phyloP scores from a whole-genome alignment of 2,329 filamentous ascomycete genomes.

The Diplodia sapinea region DNA sequence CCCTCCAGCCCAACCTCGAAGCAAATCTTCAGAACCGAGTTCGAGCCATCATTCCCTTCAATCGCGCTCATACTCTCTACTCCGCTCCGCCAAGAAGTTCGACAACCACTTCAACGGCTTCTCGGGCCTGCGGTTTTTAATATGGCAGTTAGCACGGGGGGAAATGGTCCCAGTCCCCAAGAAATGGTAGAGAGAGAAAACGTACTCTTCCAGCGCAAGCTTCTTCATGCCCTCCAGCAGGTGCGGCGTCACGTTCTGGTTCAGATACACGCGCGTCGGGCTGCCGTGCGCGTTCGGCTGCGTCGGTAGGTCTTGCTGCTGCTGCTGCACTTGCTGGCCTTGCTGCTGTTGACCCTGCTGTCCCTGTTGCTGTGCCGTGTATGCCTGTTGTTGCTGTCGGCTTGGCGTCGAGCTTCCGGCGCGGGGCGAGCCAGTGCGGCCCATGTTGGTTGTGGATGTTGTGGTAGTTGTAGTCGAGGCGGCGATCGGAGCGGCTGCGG shows the following conservation, averaged over 20 bases:
- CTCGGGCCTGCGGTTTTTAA: conserved; percentile 46
- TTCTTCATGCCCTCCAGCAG: conserved; percentile 60
- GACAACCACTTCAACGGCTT: conserved; percentile 58
- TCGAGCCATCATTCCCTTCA: neutral
- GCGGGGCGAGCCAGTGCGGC: conserved; percentile 37
- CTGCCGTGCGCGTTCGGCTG: conserved; percentile 54
- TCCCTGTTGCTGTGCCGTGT: neutral
- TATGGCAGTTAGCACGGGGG: neutral
- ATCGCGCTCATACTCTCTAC: conserved; percentile 54
- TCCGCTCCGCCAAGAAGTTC: conserved; percentile 55
- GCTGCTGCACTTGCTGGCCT: neutral
- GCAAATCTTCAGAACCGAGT: neutral
- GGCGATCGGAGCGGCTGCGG: conserved; percentile 12
- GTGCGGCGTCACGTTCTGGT: conserved; percentile 57
- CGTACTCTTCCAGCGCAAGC: conserved; percentile 53
- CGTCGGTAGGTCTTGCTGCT: conserved; percentile 35
- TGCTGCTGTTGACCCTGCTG: neutral
- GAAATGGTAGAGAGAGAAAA: conserved; percentile 9
- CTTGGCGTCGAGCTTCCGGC: conserved; percentile 14
- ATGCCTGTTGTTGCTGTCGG: neutral
- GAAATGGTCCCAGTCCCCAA: too few relatives aligned
- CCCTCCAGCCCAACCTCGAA: neutral
- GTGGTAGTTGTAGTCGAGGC: conserved; percentile 17
- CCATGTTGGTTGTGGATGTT: conserved; percentile 3
- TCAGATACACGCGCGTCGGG: conserved; percentile 56